Evolutionary conservation across 75 land plant genomes (phyloP).

Genomic region (Gnetum montanum): DNA sequence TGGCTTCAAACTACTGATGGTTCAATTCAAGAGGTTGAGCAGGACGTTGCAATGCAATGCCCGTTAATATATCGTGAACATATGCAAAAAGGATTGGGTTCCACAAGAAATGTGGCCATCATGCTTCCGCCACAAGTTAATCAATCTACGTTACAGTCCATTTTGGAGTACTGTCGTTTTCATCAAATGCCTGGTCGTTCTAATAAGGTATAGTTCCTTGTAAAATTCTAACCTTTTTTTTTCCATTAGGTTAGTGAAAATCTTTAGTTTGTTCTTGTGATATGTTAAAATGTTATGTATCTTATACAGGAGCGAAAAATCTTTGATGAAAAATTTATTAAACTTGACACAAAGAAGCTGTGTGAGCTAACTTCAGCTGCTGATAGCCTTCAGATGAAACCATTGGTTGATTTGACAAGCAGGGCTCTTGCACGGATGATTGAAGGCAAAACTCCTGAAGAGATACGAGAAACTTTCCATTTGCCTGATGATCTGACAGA

Average conservation of each 20-base stretch:
- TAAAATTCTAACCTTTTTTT: no score
- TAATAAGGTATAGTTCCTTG: slow-evolving; percentile 68
- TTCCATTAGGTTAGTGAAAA: no score
- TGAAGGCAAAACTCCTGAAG: slow-evolving; percentile 93
- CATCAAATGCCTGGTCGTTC: slow-evolving; percentile 92
- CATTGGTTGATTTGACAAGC: slow-evolving; percentile 88
- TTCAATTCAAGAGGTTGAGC: slow-evolving; percentile 72
- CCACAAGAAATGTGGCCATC: slow-evolving; percentile 55
- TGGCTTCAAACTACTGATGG: slow-evolving; percentile 85
- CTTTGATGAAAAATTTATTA: slow-evolving; percentile 86
- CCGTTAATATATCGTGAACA: slow-evolving; percentile 63
- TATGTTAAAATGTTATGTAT: no score
- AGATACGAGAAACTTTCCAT: slow-evolving; percentile 89
- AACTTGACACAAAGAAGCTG: slow-evolving; percentile 70
- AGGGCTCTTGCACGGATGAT: slow-evolving; percentile 95
- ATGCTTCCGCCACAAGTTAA: slow-evolving; percentile 65
- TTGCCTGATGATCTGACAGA: slow-evolving; percentile 97
- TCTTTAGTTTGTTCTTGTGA: no score
- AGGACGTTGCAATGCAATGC: slow-evolving; percentile 73
- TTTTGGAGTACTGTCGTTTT: slow-evolving; percentile 90
- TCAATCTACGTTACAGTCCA: slow-evolving; percentile 47
- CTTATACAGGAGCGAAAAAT: slow-evolving; percentile 69
- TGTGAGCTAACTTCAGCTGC: slow-evolving; percentile 97
- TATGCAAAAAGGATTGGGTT: slow-evolving; percentile 52
- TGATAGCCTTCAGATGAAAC: slow-evolving; percentile 89